Evolutionary conservation across 768 basidiomycete genomes (phyloP), one percentile per base, ranked within the genome.

Genomic region (Mycena galopus): DNA sequence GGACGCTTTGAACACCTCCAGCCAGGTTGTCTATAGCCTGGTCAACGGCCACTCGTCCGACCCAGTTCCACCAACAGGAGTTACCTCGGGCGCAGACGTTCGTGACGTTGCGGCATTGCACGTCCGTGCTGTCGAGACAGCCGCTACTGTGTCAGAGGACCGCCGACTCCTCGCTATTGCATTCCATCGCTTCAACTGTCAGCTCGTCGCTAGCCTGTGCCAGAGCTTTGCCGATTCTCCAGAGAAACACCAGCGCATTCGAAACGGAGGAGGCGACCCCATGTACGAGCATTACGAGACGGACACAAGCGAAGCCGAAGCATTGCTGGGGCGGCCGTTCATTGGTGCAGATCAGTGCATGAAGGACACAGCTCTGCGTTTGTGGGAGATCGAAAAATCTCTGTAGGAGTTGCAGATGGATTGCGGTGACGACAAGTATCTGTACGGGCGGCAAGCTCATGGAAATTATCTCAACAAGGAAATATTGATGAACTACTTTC

Each of bases 41-140:
- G 50, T 67, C 39, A 67, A 58, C 21, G 56, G 65, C 1, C 47
- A 58, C 30, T 58, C 65, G 2, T 30, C 42, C 17, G 65, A 67
- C 44, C 65, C 65, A 8, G 42, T 58, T n/a, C 65, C 65, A 9
- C 21, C 29, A 14, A 47, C 65, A 0, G 65, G 65, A 21, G 12
- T 58, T 23, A 19, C 50, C 12, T 58, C 65, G 14, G 56, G 56
- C 17, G 50, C 42, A 8, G 65, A 67, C 30, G 21, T 44, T 42
- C 39, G 65, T 8, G 56, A 67, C 29, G 56, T 67, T 17, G 65
- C 56, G 1, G 56, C 56, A 1, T 32, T 67, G 42, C 65, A 66
- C 39, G 65, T 67, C 19, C 65, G 65, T 37, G 65, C 65, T 44
- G 23, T 67, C 30, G 56, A 58, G 30, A 67, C 65, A 2, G 56